Percentiles rank a stretch among this genome's conserved stretches.
Conservation (phyloP, 106 monocot species). For the Alisma plantagoaquatica region DNA sequence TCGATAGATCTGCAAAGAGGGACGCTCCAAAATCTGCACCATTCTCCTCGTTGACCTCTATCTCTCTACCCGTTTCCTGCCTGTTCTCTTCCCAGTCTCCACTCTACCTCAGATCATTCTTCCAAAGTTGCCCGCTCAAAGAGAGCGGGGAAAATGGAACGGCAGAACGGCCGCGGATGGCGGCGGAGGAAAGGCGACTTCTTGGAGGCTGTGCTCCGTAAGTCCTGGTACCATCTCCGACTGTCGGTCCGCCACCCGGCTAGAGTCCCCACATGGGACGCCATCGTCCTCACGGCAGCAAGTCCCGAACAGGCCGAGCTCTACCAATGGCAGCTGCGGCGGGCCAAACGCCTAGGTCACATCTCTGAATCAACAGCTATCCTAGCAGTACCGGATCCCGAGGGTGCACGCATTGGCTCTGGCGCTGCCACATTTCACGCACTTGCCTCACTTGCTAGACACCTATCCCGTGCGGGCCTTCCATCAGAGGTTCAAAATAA, state of each 20-base stretch:
- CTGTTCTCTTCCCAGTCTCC: too few species aligned
- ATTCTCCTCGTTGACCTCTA: too few species aligned
- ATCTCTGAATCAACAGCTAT: constrained; percentile 71
- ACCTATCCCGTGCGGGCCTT: constrained; percentile 33
- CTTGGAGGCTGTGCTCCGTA: constrained; percentile 41
- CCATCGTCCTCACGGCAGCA: constrained; percentile 89
- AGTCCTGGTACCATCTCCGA: constrained; percentile 79
- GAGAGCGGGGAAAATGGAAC: too few species aligned
- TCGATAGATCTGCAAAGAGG: too few species aligned
- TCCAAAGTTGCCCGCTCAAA: too few species aligned
- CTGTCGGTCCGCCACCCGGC: constrained; percentile 73
- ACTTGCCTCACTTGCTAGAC: constrained; percentile 38
- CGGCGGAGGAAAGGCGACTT: constrained; percentile 5
- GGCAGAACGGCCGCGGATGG: constrained; percentile 17
- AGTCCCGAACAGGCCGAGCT: constrained; percentile 93
- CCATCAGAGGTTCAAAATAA: too few species aligned
- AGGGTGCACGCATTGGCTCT: constrained; percentile 89
- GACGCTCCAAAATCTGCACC: too few species aligned
- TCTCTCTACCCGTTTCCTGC: too few species aligned
- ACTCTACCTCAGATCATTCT: too few species aligned
- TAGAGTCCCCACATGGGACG: constrained; percentile 85
- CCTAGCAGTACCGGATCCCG: constrained; percentile 81
- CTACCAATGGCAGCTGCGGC: constrained; percentile 81
- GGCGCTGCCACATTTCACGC: constrained; percentile 96
- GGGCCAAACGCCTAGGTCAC: constrained; percentile 71